These are phyloP conservation scores for Microdochium paspali DNA, from an alignment of 2,329 filamentous ascomycete species.

Conservation along the genomic window DNA sequence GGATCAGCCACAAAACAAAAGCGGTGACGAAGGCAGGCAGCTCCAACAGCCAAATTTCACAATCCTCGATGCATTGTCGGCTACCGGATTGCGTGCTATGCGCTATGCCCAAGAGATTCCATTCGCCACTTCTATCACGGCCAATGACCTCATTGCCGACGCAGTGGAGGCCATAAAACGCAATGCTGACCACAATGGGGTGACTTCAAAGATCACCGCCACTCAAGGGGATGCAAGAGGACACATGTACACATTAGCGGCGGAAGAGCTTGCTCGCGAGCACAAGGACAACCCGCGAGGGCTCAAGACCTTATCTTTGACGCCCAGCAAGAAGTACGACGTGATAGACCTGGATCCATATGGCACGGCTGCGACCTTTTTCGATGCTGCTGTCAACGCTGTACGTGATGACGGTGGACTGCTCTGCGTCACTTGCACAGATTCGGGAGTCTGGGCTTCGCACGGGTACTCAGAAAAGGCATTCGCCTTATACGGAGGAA, in stretches of 20 bases:
- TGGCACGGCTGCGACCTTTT: constrained; percentile 83
- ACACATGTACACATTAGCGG: constrained; percentile 76
- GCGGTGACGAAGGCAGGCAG: constrained; percentile 9
- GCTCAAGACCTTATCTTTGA: neutral
- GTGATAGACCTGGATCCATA: constrained; percentile 97
- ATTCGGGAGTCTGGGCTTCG: constrained; percentile 90
- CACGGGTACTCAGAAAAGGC: constrained; percentile 92
- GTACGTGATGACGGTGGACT: constrained; percentile 78
- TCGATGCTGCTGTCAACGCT: constrained; percentile 83
- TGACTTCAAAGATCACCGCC: constrained; percentile 61
- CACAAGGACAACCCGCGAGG: constrained; percentile 23
- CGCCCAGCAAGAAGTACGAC: constrained; percentile 59
- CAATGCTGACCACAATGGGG: constrained; percentile 76
- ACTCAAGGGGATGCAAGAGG: constrained; percentile 75
- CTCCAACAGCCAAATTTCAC: constrained; percentile 46
- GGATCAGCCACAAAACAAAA: constrained; percentile 5
- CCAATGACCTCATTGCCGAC: constrained; percentile 76
- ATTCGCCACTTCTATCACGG: constrained; percentile 70
- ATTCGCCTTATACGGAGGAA: constrained; percentile 85
- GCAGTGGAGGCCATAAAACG: constrained; percentile 73
- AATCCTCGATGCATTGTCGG: constrained; percentile 92
- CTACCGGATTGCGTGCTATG: constrained; percentile 81
- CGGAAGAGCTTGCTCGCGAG: constrained; percentile 37
- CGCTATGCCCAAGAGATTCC: constrained; percentile 90
- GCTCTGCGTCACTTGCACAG: constrained; percentile 91